phyloP scores from a whole-genome alignment of 345 rosid genomes.

The Cardamine chenopodiifolia region DNA sequence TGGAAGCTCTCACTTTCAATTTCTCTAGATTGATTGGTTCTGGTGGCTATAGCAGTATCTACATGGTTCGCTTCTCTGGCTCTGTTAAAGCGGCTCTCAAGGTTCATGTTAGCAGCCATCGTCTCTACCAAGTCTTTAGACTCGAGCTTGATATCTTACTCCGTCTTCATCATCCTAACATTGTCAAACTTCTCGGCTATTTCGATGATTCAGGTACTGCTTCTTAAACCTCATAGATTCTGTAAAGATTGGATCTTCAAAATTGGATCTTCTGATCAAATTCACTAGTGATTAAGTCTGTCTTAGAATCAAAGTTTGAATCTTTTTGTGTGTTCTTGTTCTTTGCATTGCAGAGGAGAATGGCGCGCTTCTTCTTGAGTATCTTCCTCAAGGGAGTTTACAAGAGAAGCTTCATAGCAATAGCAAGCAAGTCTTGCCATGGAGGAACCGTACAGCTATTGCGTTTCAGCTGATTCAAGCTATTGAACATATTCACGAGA shows the following conservation, averaged over 20 bases:
- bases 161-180: conserved; percentile 63
- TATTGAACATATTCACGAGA: conserved; percentile 72
- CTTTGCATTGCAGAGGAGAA: conserved; percentile 47
- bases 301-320: conserved; percentile 1
- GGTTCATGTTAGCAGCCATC: conserved; percentile 59
- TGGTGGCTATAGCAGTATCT: conserved; percentile 85
- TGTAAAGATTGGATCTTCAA: conserved; percentile 42
- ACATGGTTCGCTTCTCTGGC: conserved; percentile 54
- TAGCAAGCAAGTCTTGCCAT: conserved; percentile 50
- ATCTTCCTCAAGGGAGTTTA: conserved; percentile 64
- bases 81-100: conserved; percentile 61
- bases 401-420: conserved; percentile 61
- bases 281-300: conserved; percentile 40
- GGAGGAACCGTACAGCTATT: conserved; percentile 61
- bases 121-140: conserved; percentile 59
- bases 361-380: conserved; percentile 75
- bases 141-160: conserved; percentile 73
- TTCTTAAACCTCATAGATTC: conserved; percentile 18
- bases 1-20: conserved; percentile 50
- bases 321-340: neutral
- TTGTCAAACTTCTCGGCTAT: conserved; percentile 75
- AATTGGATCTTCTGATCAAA: neutral
- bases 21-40: conserved; percentile 64
- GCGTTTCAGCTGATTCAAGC: conserved; percentile 72
- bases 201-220: conserved; percentile 62